These are phyloP conservation scores for Periglandula ipomoeae DNA, from an alignment of 2,329 filamentous ascomycete genomes.

Conservation along the genomic window DNA sequence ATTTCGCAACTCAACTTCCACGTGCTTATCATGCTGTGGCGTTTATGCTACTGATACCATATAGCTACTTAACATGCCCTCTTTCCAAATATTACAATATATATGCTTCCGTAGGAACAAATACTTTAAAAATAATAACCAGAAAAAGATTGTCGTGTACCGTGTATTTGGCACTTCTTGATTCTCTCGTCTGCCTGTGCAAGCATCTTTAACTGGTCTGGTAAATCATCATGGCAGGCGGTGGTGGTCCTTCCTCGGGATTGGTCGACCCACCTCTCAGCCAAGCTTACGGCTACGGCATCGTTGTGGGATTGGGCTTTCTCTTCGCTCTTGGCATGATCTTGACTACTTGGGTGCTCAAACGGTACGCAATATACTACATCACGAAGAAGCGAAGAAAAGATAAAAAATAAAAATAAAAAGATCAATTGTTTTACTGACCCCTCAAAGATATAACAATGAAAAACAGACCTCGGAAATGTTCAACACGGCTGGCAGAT, in stretches of 20 bases:
- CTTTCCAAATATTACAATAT: not conserved
- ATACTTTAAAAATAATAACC: not conserved
- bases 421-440: not conserved
- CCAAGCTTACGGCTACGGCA: constrained; percentile 66
- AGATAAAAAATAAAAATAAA: not conserved
- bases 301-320: constrained; percentile 67
- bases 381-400: no score
- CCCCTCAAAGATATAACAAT: constrained; percentile 17
- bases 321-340: constrained; percentile 70
- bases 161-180: no score
- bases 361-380: constrained; percentile 31
- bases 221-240: not conserved
- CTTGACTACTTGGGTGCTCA: constrained; percentile 58
- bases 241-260: not conserved
- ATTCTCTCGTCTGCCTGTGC: no score
- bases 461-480: constrained; percentile 86
- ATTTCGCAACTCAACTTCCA: no score
- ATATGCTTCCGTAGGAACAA: not conserved
- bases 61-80: not conserved
- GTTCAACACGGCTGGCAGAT: constrained; percentile 80
- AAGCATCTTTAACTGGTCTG: not conserved
- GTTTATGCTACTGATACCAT: not conserved
- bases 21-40: not conserved
- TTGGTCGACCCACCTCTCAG: constrained; percentile 26
- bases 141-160: not conserved